phyloP scores from a whole-genome alignment of 208 protist genomes.

The Trichomonas vaginalis region DNA sequence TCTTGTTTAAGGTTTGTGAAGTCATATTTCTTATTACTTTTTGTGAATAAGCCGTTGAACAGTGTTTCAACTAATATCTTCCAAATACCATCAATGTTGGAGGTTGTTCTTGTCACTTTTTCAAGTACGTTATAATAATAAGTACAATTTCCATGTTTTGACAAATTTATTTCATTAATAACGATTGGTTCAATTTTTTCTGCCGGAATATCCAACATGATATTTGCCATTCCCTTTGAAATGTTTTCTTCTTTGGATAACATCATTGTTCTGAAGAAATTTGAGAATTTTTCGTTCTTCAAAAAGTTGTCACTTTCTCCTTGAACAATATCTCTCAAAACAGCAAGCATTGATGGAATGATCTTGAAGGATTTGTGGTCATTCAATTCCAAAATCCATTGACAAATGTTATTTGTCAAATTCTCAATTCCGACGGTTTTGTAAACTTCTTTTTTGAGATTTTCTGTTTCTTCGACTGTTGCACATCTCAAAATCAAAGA shows the following conservation, averaged over 20 bases:
- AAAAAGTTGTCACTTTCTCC: not conserved
- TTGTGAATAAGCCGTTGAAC: not conserved
- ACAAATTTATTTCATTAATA: not conserved
- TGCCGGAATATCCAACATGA: not conserved
- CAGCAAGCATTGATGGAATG: not conserved
- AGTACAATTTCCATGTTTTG: not conserved
- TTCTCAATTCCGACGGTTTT: not conserved
- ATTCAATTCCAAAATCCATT: not conserved
- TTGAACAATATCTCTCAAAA: not conserved
- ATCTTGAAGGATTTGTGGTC: not conserved
- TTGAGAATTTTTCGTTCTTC: not conserved
- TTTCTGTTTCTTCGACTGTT: not conserved
- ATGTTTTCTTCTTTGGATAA: not conserved
- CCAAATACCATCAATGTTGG: not conserved
- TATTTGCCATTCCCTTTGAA: not conserved
- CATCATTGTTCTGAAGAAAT: not conserved
- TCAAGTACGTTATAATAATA: not conserved
- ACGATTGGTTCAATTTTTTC: not conserved
- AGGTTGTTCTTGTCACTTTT: not conserved
- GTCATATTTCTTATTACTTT: not conserved
- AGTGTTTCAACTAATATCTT: not conserved
- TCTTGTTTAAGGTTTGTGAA: not conserved
- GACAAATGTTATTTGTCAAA: not conserved
- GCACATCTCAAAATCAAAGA: not conserved
- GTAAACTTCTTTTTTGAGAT: not conserved